Percentiles rank a stretch among this genome's conserved stretches.
Evolutionary conservation across 2,329 filamentous ascomycete species (phyloP).

Genomic region (Fusarium torreyae): DNA sequence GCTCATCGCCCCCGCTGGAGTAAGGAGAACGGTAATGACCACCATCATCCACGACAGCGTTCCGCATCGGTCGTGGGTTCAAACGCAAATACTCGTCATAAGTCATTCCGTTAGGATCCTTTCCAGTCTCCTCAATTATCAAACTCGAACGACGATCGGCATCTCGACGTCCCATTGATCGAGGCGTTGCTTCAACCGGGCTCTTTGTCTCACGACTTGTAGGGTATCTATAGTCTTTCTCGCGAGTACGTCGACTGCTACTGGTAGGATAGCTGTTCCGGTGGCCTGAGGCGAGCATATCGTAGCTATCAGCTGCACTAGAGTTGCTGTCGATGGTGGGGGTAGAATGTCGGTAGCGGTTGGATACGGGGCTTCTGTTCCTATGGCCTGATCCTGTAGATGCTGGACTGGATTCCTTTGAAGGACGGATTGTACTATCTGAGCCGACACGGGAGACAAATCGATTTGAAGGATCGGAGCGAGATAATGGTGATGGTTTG

Average conservation of each 20-base stretch:
- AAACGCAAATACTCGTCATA: slow-evolving; percentile 47
- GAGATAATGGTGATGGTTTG: slow-evolving; percentile 35
- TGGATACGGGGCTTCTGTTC: slow-evolving; percentile 42
- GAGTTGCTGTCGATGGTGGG: slow-evolving; percentile 32
- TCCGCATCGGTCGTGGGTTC: slow-evolving; percentile 37
- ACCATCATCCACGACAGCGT: slow-evolving; percentile 36
- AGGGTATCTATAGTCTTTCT: slow-evolving; percentile 51
- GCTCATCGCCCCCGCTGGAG: slow-evolving; percentile 26
- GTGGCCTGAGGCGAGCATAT: slow-evolving; percentile 25
- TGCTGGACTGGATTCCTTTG: slow-evolving; percentile 34
- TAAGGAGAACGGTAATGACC: slow-evolving; percentile 36
- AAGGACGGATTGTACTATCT: slow-evolving; percentile 33
- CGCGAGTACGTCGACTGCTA: slow-evolving; percentile 42
- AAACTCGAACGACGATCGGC: slow-evolving; percentile 37
- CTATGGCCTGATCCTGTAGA: slow-evolving; percentile 28
- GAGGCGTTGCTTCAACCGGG: slow-evolving; percentile 36
- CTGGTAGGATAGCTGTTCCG: slow-evolving; percentile 19
- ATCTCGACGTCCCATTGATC: slow-evolving; percentile 29
- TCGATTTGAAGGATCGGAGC: slow-evolving; percentile 31
- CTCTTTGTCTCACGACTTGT: slow-evolving; percentile 45
- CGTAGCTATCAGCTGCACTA: slow-evolving; percentile 30
- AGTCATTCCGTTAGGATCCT: slow-evolving; percentile 33
- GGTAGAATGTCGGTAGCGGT: slow-evolving; percentile 41
- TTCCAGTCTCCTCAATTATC: slow-evolving; percentile 33
- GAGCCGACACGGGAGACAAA: slow-evolving; percentile 37